Conservation (phyloP, 768 basidiomycete species). For the Leucosporidium creatinivorum region DNA sequence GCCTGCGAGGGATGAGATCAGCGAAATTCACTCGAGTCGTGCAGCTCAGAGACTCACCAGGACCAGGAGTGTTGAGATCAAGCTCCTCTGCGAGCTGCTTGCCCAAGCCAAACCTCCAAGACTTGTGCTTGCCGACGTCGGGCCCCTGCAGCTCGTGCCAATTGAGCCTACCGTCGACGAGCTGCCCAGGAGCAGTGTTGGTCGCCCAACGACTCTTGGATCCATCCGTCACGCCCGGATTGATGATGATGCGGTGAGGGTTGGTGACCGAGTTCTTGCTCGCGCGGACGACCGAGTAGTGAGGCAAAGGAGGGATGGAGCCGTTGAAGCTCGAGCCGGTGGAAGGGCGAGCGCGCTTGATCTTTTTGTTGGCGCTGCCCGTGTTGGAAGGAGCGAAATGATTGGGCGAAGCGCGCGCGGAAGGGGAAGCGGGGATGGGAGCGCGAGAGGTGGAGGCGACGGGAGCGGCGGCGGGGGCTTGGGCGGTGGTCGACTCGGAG, state of each 20-base stretch:
- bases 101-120: conserved; percentile 47
- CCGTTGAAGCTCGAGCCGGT: background rate
- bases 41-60: conserved; percentile 11
- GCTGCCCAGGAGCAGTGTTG: conserved; percentile 1
- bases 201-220: conserved; percentile 3
- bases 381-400: too few relatives aligned
- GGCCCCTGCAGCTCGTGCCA: conserved; percentile 1
- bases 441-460: conserved; percentile 1
- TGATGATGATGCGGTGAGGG: conserved; percentile 11
- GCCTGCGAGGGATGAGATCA: conserved; percentile 1
- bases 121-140: background rate
- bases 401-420: too few relatives aligned
- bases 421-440: too few relatives aligned
- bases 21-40: background rate
- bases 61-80: conserved; percentile 22
- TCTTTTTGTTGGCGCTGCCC: background rate
- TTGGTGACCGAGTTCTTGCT: background rate
- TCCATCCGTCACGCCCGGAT: conserved; percentile 11
- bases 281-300: conserved; percentile 11
- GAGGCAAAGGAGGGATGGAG: conserved; percentile 9
- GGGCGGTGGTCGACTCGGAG: background rate
- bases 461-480: background rate
- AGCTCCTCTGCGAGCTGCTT: conserved; percentile 47
- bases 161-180: background rate
- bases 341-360: background rate